These are phyloP conservation scores for Aureobasidium sp. DNA, from an alignment of 2,329 filamentous ascomycete species.

Conservation along the genomic window DNA sequence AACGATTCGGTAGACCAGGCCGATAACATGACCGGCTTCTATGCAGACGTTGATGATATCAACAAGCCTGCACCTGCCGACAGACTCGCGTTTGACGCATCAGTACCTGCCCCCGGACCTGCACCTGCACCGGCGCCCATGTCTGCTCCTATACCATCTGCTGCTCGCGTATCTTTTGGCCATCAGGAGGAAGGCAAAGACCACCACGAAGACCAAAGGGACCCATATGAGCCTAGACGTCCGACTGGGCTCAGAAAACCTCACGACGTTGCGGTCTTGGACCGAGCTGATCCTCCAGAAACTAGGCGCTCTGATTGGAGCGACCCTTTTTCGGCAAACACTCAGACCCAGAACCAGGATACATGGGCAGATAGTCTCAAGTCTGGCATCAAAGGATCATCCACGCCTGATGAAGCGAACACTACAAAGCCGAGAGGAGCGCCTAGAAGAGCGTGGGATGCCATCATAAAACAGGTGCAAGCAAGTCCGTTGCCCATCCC, in stretches of 20 bases:
- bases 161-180: not conserved
- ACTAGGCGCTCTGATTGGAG: not conserved
- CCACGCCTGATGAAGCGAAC: not conserved
- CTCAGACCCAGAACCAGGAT: not conserved
- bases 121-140: not conserved
- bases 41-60: not conserved
- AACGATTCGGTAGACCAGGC: conserved; percentile 15
- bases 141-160: not conserved
- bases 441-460: conserved; percentile 18
- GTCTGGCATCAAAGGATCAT: not conserved
- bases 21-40: conserved; percentile 16
- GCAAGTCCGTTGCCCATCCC: conserved; percentile 30
- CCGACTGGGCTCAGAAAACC: not conserved
- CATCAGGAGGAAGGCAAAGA: not conserved
- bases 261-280: conserved; percentile 4
- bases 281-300: not conserved
- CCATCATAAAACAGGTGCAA: conserved; percentile 17
- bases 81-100: conserved; percentile 4
- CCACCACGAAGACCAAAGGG: not conserved
- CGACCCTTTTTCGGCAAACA: not conserved
- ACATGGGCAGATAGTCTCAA: not conserved
- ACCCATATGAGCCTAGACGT: not conserved
- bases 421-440: not conserved
- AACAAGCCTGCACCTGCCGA: not conserved
- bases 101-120: not conserved